Percentiles rank a stretch among this genome's conserved stretches.
phyloP scores from a whole-genome alignment of 1,284 basidiomycete species.

The Trametes pubescens region DNA sequence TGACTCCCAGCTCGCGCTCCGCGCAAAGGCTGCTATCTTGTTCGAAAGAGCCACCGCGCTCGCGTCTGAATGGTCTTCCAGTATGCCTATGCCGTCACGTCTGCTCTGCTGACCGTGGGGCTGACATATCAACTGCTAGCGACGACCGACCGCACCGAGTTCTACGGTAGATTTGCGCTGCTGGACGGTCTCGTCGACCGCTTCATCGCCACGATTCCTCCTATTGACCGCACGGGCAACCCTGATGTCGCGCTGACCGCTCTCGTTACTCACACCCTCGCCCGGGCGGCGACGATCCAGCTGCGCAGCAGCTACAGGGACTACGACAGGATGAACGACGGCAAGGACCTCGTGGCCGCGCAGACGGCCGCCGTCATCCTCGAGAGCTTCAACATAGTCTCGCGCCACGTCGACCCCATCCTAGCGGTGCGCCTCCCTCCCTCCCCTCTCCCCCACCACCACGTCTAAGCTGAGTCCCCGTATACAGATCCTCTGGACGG shows the following conservation, averaged over 20 bases:
- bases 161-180: constrained; percentile 33
- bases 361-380: constrained; percentile 31
- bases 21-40: constrained; percentile 48
- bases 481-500: constrained; percentile 39
- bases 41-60: constrained; percentile 46
- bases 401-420: constrained; percentile 38
- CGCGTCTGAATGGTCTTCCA: constrained; percentile 36
- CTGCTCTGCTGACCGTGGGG: background rate
- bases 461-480: background rate
- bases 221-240: constrained; percentile 23
- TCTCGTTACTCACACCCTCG: constrained; percentile 39
- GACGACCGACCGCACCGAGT: constrained; percentile 29
- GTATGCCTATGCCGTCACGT: constrained; percentile 31
- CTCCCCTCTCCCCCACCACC: too few relatives aligned
- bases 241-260: constrained; percentile 31
- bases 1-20: constrained; percentile 38
- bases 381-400: constrained; percentile 26
- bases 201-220: constrained; percentile 36
- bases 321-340: constrained; percentile 29
- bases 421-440: constrained; percentile 36
- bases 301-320: constrained; percentile 36
- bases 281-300: constrained; percentile 39
- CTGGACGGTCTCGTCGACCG: constrained; percentile 37
- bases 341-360: constrained; percentile 36
- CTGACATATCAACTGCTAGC: constrained; percentile 15